Evolutionary conservation across 2,329 filamentous ascomycete species (phyloP).

Genomic region (Blastomyces silverae): DNA sequence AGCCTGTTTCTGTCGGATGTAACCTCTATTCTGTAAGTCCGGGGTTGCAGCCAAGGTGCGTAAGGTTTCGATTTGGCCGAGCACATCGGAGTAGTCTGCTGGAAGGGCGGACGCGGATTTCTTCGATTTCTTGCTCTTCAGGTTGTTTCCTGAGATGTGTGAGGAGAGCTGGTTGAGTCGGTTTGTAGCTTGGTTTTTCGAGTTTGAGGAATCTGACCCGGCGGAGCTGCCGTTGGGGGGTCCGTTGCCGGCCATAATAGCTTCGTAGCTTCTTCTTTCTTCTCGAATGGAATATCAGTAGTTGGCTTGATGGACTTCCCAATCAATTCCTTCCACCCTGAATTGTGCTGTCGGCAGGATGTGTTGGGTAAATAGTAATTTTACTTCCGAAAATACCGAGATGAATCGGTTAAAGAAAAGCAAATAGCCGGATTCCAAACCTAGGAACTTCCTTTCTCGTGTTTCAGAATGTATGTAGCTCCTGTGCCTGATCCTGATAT

Average conservation of each 20-base stretch:
- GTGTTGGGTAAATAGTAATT: not conserved
- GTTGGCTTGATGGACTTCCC: not conserved
- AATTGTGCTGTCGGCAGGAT: not conserved
- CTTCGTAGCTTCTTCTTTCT: conserved; percentile 7
- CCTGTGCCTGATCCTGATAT: not conserved
- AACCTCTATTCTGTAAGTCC: conserved; percentile 49
- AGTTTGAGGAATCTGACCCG: not conserved
- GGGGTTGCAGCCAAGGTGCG: conserved; percentile 51
- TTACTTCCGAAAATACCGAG: not conserved
- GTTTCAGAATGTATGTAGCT: not conserved
- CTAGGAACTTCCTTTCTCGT: not conserved
- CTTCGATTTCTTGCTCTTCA: conserved; percentile 30
- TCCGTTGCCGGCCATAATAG: conserved; percentile 15
- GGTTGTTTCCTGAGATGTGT: conserved; percentile 34
- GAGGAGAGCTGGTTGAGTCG: conserved; percentile 46
- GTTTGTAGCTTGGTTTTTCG: conserved; percentile 32
- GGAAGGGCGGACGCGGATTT: conserved; percentile 39
- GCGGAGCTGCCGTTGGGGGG: not conserved
- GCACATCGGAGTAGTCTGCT: conserved; percentile 56
- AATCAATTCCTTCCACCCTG: not conserved
- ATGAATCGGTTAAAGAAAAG: not conserved
- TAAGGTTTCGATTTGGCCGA: conserved; percentile 50
- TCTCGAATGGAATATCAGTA: not conserved
- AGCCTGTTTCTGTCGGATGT: conserved; percentile 56
- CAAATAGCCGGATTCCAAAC: not conserved